A percentile compares a stretch with the other conserved stretches of the same genome.
Evolutionary conservation across 148 eudicot genomes (phyloP).

Genomic region (Rhododendron kiyosumense): DNA sequence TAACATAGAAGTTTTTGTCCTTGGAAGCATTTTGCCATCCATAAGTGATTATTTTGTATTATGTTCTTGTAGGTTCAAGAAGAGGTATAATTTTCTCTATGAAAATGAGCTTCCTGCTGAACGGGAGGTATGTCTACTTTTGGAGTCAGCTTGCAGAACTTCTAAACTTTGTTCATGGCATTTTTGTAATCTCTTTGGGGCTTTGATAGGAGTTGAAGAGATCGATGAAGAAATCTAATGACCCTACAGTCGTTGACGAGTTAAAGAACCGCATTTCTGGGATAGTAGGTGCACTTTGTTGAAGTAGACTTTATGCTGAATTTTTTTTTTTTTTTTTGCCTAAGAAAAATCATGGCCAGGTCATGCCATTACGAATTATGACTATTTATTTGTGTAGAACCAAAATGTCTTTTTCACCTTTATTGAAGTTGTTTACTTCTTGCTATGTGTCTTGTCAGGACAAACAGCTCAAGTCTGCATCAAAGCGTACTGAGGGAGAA

Average conservation of each 20-base stretch:
- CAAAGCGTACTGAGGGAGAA: slow-evolving; percentile 48
- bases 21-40: not conserved
- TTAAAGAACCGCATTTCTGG: slow-evolving; percentile 40
- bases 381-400: not conserved
- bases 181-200: slow-evolving; percentile 11
- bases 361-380: not conserved
- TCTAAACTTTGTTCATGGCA: not conserved
- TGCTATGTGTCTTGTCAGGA: slow-evolving; percentile 32
- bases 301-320: not conserved
- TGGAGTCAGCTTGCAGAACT: not conserved
- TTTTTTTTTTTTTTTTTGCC: too few relatives aligned
- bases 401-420: not conserved
- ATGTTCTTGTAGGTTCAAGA: slow-evolving; percentile 63
- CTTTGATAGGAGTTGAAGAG: slow-evolving; percentile 53
- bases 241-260: slow-evolving; percentile 44
- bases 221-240: slow-evolving; percentile 52
- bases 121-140: slow-evolving; percentile 48
- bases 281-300: slow-evolving; percentile 56
- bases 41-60: not conserved
- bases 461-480: slow-evolving; percentile 63
- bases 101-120: slow-evolving; percentile 73
- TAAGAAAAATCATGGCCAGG: not conserved
- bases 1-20: not conserved
- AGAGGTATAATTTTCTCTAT: slow-evolving; percentile 70
- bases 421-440: slow-evolving; percentile 4